A percentile compares a stretch with the other conserved stretches of the same genome.
phyloP scores from a whole-genome alignment of 305 asterid genomes.

The Fraxinus greggii region DNA sequence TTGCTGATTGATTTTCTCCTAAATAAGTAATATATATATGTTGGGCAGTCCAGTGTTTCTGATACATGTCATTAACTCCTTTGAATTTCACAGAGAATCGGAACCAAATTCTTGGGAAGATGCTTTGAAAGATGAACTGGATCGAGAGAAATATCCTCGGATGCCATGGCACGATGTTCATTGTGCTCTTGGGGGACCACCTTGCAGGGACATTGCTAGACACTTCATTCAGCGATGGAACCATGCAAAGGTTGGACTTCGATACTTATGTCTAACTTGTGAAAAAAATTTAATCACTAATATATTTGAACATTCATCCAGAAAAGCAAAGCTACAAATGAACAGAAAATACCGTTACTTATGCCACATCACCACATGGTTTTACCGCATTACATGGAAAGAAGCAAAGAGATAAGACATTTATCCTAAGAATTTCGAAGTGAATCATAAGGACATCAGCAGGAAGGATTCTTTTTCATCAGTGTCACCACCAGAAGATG shows the following conservation, averaged over 20 bases:
- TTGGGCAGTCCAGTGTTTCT: constrained; percentile 3
- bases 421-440: constrained; percentile 34
- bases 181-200: constrained; percentile 98
- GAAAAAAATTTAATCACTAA: constrained; percentile 29
- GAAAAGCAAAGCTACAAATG: constrained; percentile 90
- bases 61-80: background rate
- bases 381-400: constrained; percentile 94
- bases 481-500: constrained; percentile 66
- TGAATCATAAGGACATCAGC: constrained; percentile 31
- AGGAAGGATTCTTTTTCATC: constrained; percentile 56
- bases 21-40: background rate
- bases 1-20: background rate
- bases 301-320: constrained; percentile 36
- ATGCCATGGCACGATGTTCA: constrained; percentile 99
- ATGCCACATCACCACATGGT: constrained; percentile 99
- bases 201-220: constrained; percentile 93
- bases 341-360: constrained; percentile 80
- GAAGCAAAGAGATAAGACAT: constrained; percentile 51
- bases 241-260: constrained; percentile 66
- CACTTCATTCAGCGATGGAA: constrained; percentile 99
- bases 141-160: constrained; percentile 75
- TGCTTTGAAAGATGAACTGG: constrained; percentile 70
- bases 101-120: constrained; percentile 98
- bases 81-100: constrained; percentile 55
- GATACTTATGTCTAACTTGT: constrained; percentile 9